Evolutionary conservation across 768 basidiomycete species (phyloP).

Genomic region (Hebeloma cylindrosporum): DNA sequence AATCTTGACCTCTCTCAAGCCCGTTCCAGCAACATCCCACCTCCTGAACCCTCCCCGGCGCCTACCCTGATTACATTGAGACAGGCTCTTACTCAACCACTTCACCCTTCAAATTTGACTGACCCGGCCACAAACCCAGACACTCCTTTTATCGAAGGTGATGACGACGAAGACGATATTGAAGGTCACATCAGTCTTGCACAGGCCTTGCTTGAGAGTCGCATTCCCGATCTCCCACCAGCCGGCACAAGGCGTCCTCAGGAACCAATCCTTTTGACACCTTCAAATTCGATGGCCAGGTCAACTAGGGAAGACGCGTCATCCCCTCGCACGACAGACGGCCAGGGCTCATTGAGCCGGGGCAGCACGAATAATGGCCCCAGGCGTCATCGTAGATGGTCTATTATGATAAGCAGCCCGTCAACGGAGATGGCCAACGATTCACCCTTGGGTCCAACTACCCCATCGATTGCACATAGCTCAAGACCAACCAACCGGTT

Average conservation of each 20-base stretch:
- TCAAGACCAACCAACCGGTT: slow-evolving; percentile 27
- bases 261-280: slow-evolving; percentile 62
- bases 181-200: slow-evolving; percentile 70
- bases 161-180: slow-evolving; percentile 62
- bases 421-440: slow-evolving; percentile 20
- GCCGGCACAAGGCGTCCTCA: slow-evolving; percentile 64
- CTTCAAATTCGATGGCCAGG: slow-evolving; percentile 38
- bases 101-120: slow-evolving; percentile 29
- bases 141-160: slow-evolving; percentile 42
- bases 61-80: slow-evolving; percentile 64
- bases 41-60: slow-evolving; percentile 56
- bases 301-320: slow-evolving; percentile 43
- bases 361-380: slow-evolving; percentile 30
- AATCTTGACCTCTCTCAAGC: slow-evolving; percentile 63
- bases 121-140: slow-evolving; percentile 31
- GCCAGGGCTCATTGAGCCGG: slow-evolving; percentile 30
- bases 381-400: slow-evolving; percentile 68
- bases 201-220: slow-evolving; percentile 76
- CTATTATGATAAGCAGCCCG: slow-evolving; percentile 35
- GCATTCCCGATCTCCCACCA: slow-evolving; percentile 73
- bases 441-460: slow-evolving; percentile 18
- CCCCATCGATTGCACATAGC: slow-evolving; percentile 28
- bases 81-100: slow-evolving; percentile 57
- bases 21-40: slow-evolving; percentile 34
- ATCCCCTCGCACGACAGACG: slow-evolving; percentile 50